phyloP scores from a whole-genome alignment of 768 basidiomycete genomes.

The Lactarius akahatsu region DNA sequence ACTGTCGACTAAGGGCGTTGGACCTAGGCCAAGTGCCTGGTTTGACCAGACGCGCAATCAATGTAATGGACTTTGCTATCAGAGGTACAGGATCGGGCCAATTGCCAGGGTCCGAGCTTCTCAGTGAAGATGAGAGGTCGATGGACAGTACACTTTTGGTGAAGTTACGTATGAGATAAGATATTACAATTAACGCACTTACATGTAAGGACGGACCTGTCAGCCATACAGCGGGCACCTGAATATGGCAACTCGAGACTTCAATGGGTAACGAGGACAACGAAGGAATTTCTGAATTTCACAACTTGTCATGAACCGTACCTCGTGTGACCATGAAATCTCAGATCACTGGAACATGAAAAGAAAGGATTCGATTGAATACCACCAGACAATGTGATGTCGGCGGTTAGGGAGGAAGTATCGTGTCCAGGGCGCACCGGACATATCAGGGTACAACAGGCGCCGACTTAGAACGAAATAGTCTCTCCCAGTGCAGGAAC shows the following conservation, averaged over 20 bases:
- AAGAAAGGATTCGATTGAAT: background rate
- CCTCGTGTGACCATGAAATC: background rate
- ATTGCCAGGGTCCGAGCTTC: background rate
- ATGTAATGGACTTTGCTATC: background rate
- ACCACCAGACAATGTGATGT: background rate
- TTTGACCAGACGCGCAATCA: background rate
- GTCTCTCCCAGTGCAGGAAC: conserved; percentile 66
- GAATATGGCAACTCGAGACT: background rate
- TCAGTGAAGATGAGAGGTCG: background rate
- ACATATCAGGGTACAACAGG: background rate
- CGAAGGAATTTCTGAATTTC: background rate
- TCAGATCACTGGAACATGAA: background rate
- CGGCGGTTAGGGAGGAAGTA: background rate
- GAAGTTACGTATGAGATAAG: background rate
- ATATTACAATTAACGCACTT: background rate
- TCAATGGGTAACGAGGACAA: background rate
- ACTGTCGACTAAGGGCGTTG: background rate
- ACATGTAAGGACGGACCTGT: background rate
- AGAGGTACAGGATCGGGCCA: background rate
- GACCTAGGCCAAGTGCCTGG: background rate
- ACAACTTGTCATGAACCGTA: background rate
- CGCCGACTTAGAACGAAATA: conserved; percentile 29
- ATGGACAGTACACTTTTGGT: background rate
- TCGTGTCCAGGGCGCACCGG: background rate
- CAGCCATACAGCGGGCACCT: background rate